Conservation (phyloP, 371 early-diverging fungal genomes). For the Blakeslea trispora region DNA sequence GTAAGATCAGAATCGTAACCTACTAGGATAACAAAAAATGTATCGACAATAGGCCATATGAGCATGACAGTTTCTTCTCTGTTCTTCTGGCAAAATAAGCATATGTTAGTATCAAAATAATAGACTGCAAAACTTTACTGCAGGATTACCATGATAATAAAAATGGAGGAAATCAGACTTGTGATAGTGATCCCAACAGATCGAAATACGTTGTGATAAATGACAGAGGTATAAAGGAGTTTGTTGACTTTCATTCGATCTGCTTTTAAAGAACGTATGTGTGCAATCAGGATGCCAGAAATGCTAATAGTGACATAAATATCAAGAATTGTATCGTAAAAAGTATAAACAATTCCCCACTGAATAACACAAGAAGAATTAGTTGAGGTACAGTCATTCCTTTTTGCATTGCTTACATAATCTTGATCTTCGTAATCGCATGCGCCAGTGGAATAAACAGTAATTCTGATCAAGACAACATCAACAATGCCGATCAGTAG, state of each 20-base stretch:
- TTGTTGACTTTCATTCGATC: slow-evolving; percentile 27
- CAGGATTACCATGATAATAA: slow-evolving; percentile 34
- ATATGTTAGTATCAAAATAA: neutral
- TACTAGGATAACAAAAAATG: slow-evolving; percentile 34
- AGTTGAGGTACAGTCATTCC: neutral
- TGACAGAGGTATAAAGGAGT: slow-evolving; percentile 35
- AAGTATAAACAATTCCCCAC: slow-evolving; percentile 52
- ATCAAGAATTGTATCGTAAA: slow-evolving; percentile 42
- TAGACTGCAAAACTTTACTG: neutral
- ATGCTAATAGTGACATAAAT: slow-evolving; percentile 43
- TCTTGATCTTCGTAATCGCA: slow-evolving; percentile 35
- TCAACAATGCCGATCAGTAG: slow-evolving; percentile 35
- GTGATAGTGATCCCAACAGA: slow-evolving; percentile 34
- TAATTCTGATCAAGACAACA: slow-evolving; percentile 20
- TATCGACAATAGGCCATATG: slow-evolving; percentile 44
- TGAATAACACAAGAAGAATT: slow-evolving; percentile 2
- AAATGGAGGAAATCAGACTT: slow-evolving; percentile 37
- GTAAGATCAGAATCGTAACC: slow-evolving; percentile 50
- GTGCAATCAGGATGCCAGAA: slow-evolving; percentile 28
- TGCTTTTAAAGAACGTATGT: slow-evolving; percentile 30
- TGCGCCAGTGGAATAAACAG: slow-evolving; percentile 8
- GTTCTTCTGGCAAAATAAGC: slow-evolving; percentile 8
- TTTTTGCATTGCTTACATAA: slow-evolving; percentile 21
- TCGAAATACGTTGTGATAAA: slow-evolving; percentile 37
- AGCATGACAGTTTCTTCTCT: slow-evolving; percentile 26